phyloP scores from a whole-genome alignment of 169 alveolate species.

The Plasmodium vivax region DNA sequence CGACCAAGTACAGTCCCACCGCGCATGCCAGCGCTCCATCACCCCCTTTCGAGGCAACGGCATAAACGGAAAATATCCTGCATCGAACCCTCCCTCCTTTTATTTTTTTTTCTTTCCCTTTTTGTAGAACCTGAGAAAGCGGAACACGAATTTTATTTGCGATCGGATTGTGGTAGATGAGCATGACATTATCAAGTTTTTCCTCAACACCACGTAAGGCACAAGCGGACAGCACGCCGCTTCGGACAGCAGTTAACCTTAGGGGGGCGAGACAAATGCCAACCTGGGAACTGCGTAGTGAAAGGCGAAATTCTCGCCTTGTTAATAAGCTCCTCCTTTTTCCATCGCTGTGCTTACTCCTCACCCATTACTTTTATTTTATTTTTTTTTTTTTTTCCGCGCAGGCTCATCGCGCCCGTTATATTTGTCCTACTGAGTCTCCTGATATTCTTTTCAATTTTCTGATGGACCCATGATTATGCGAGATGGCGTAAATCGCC shows the following conservation, averaged over 20 bases:
- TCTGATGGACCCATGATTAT: neutral
- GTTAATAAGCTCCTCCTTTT: neutral
- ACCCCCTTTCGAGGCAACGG: neutral
- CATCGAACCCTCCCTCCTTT: neutral
- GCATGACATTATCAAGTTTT: slow-evolving; percentile 62
- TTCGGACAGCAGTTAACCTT: neutral
- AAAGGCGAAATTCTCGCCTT: neutral
- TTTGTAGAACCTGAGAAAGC: slow-evolving; percentile 46
- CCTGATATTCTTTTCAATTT: slow-evolving; percentile 44
- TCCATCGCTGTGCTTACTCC: neutral
- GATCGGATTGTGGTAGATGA: slow-evolving; percentile 63
- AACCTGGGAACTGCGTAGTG: neutral
- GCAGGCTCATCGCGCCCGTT: slow-evolving; percentile 57
- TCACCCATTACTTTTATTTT: neutral
- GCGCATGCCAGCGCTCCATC: neutral
- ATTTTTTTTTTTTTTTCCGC: neutral
- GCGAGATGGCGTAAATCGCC: neutral
- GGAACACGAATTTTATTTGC: slow-evolving; percentile 37
- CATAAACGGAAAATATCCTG: neutral
- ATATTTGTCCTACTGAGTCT: slow-evolving; percentile 63
- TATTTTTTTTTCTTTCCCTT: neutral
- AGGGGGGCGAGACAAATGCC: neutral
- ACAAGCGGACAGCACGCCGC: neutral
- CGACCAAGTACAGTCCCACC: slow-evolving; percentile 22
- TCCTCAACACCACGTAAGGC: slow-evolving; percentile 48